A percentile compares a stretch with the other conserved stretches of the same genome.
phyloP scores from a whole-genome alignment of 257 asterid genomes.

The Solanum ahanhuiri region DNA sequence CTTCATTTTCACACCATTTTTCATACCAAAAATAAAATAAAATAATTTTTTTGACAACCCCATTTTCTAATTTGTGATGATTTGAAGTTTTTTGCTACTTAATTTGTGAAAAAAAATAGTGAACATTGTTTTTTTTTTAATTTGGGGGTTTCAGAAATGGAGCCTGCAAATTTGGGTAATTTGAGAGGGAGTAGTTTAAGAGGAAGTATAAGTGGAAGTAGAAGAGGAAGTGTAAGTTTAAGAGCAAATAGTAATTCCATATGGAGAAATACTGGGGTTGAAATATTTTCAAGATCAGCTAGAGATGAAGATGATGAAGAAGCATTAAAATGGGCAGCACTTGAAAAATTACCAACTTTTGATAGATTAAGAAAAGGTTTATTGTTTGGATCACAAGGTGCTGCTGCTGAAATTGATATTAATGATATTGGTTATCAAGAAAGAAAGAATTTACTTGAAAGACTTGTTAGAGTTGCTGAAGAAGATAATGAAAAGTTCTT shows the following conservation, averaged over 20 bases:
- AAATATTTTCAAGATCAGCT: constrained; percentile 39
- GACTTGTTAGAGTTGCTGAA: constrained; percentile 33
- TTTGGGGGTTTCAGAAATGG: neutral
- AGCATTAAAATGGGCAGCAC: constrained; percentile 59
- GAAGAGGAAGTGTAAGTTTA: constrained; percentile 9
- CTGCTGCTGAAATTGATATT: constrained; percentile 36
- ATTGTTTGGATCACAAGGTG: constrained; percentile 45
- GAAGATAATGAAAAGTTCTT: constrained; percentile 60
- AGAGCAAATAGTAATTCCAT: constrained; percentile 29
- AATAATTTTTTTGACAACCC: neutral
- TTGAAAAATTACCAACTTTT: constrained; percentile 58
- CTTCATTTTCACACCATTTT: neutral
- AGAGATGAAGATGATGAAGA: constrained; percentile 65
- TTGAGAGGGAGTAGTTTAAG: constrained; percentile 16
- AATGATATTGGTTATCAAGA: constrained; percentile 35
- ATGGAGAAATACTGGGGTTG: constrained; percentile 44
- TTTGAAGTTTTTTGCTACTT: neutral
- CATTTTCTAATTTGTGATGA: neutral
- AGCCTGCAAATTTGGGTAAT: constrained; percentile 1
- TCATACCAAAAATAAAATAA: too few species aligned
- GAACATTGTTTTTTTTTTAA: neutral
- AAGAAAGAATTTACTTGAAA: constrained; percentile 31
- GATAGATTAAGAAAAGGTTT: constrained; percentile 61
- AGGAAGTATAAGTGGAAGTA: constrained; percentile 10
- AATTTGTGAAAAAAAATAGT: neutral